Evolutionary conservation across 495 filamentous ascomycete genomes (phyloP), one percentile per base, ranked within the genome.

Genomic region (Penicillium desertorum): DNA sequence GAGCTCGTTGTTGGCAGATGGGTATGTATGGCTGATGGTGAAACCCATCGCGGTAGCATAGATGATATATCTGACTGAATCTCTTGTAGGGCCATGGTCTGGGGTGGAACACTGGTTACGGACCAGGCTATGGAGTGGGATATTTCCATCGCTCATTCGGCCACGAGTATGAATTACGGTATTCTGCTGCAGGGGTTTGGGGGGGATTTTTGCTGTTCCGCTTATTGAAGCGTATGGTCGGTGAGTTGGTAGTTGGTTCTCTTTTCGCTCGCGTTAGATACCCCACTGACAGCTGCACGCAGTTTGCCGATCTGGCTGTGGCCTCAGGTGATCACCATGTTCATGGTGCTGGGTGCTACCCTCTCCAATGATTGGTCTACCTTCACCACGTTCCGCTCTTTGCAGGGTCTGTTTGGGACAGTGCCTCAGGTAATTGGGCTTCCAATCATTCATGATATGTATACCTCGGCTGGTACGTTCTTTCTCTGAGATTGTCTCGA

Each of bases 121-220:
- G 62, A 67, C n/a, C 81, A 83, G 58, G 75, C 77, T 3, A 62
- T 71, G 29, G 71, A 76, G 29, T 82, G 78, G 78, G 49, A 68
- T n/a, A 78, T 81, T 59, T 67, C 56, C 7, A 48, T 78, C 30
- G 53, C 68, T 8, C 68, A 74, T 30, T 75, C 79, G 9, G 68
- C 75, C 0, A 73, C 71, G 8, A 81, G 78, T 16, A 74, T 79
- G 63, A 76, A 71, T 62, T 78, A 75, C 30, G 78, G 76, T 17
- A 76, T 83, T 56, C 68, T 83, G 55, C 66, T 81, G 52, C 79
- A 82, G 60, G 81, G 78, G 0, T 74, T 80, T 47, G 80, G 81
- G 27, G 79, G 81, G 8, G 22, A 64, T 82, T n/a, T 68, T 81
- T 51, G 79, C 75, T 0, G 79, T 83, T 12, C 78, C 78, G 5